A percentile compares a stretch with the other conserved stretches of the same genome.
phyloP scores from a whole-genome alignment of 106 monocot species.

The Allium sativum region DNA sequence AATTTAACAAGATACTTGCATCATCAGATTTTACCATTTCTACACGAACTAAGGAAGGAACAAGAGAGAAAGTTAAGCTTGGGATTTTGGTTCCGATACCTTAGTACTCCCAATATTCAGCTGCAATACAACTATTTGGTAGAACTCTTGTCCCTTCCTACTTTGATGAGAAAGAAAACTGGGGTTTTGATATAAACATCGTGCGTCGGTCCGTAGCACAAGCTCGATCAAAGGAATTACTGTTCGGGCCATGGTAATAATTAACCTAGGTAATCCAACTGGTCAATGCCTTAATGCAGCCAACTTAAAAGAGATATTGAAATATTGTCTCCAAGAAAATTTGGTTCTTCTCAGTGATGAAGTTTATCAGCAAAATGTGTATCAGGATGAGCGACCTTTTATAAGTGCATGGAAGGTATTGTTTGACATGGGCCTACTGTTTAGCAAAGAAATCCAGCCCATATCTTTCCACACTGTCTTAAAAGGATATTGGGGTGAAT shows the following conservation, averaged over 20 bases:
- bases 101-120: constrained; percentile 97
- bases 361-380: constrained; percentile 99
- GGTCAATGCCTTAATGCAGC: constrained; percentile 88
- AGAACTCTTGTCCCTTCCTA: constrained; percentile 93
- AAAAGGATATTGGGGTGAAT: constrained; percentile 98
- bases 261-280: constrained; percentile 98
- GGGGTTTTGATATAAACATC: constrained; percentile 78
- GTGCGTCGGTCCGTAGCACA: constrained; percentile 44
- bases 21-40: no score
- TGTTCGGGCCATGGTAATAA: constrained; percentile 95
- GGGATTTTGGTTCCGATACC: constrained; percentile 98
- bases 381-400: constrained; percentile 91
- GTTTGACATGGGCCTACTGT: constrained; percentile 78
- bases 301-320: constrained; percentile 62
- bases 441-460: constrained; percentile 83
- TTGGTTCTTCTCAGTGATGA: constrained; percentile 90
- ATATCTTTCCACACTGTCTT: constrained; percentile 98
- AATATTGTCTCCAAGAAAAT: constrained; percentile 68
- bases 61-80: no score
- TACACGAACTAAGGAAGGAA: no score
- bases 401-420: constrained; percentile 81
- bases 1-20: no score
- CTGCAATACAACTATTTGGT: constrained; percentile 81
- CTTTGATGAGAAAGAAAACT: constrained; percentile 85
- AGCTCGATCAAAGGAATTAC: constrained; percentile 72